These are phyloP conservation scores for Mortierella sp. DNA, from an alignment of 371 early-diverging fungal genomes.

Conservation along the genomic window DNA sequence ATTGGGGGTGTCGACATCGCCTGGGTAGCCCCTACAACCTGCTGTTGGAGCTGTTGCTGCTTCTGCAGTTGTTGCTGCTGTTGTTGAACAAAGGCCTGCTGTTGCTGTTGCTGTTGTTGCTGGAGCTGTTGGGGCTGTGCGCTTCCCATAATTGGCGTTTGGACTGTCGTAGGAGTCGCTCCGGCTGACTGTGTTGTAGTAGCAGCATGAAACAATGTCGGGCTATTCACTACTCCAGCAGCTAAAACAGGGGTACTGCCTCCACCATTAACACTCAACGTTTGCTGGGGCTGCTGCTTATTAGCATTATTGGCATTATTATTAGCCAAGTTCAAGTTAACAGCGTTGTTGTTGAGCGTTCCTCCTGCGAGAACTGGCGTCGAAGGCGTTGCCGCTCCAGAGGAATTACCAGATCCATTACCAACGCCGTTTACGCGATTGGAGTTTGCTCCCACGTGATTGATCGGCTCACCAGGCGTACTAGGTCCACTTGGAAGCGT, in stretches of 20 bases:
- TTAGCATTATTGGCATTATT: constrained; percentile 12
- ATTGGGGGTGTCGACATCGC: constrained; percentile 38
- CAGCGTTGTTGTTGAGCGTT: constrained; percentile 20
- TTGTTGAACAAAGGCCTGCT: constrained; percentile 22
- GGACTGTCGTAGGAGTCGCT: constrained; percentile 30
- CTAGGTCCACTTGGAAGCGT: constrained; percentile 53
- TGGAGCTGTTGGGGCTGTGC: constrained; percentile 49
- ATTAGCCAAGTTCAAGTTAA: constrained; percentile 4
- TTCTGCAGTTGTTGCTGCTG: constrained; percentile 21
- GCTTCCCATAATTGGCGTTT: constrained; percentile 50
- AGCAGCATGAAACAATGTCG: constrained; percentile 44
- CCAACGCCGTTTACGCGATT: constrained; percentile 28
- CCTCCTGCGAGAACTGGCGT: constrained; percentile 47
- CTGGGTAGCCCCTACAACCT: constrained; percentile 22
- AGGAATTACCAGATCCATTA: constrained; percentile 42
- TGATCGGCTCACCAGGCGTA: constrained; percentile 46
- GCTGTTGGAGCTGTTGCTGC: constrained; percentile 34
- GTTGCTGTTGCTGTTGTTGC: constrained; percentile 27
- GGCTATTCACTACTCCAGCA: constrained; percentile 42
- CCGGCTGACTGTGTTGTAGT: constrained; percentile 28
- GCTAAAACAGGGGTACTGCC: constrained; percentile 45
- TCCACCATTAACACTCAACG: constrained; percentile 15
- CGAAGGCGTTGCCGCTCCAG: constrained; percentile 53
- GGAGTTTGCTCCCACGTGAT: constrained; percentile 20
- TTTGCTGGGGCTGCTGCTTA: constrained; percentile 34